Evolutionary conservation across 2,329 filamentous ascomycete genomes (phyloP).

Genomic region (Talaromyces sp.): DNA sequence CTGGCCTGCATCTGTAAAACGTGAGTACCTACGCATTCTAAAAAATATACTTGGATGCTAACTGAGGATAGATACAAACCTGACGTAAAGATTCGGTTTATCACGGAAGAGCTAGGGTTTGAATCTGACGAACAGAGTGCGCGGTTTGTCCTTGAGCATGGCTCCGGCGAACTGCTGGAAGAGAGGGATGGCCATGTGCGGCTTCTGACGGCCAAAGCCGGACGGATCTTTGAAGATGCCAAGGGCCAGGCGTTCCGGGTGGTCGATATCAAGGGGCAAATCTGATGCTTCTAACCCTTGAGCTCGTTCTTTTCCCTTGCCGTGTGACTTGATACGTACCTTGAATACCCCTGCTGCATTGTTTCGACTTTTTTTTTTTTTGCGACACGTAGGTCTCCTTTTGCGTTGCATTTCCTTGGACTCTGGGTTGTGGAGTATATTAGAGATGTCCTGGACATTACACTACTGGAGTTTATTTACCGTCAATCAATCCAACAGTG

Average conservation of each 20-base stretch:
- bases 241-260: constrained; percentile 71
- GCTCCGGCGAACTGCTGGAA: constrained; percentile 70
- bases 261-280: constrained; percentile 97
- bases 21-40: constrained; percentile 55
- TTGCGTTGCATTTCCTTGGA: background rate
- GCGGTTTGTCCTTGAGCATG: constrained; percentile 81
- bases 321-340: background rate
- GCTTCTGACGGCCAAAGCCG: constrained; percentile 71
- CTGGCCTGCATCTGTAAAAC: constrained; percentile 90
- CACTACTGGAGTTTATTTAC: background rate
- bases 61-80: constrained; percentile 74
- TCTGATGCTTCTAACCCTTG: constrained; percentile 37
- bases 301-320: background rate
- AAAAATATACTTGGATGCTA: constrained; percentile 33
- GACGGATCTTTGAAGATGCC: constrained; percentile 67
- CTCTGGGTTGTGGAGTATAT: background rate
- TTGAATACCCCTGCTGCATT: background rate
- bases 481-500: background rate
- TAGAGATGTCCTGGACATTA: background rate
- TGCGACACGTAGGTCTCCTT: background rate
- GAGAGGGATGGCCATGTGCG: constrained; percentile 69
- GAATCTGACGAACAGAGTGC: constrained; percentile 86
- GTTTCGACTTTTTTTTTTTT: background rate
- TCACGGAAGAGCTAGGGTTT: constrained; percentile 94
- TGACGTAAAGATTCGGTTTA: constrained; percentile 80